Evolutionary conservation across 208 protist genomes (phyloP).

Genomic region (Wallacemonas sp.): DNA sequence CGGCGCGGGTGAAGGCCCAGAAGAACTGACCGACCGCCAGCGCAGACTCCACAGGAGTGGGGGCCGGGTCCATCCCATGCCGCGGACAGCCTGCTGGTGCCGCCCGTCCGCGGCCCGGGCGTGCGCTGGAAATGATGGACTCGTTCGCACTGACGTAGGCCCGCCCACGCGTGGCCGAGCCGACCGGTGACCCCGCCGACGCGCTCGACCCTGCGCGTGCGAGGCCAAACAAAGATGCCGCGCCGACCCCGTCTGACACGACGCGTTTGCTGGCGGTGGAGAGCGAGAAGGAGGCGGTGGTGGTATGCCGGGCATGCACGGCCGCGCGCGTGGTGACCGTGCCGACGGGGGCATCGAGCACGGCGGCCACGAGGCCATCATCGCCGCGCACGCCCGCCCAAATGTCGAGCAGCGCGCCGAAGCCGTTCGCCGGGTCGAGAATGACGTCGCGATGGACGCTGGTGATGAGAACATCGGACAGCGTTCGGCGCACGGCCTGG

Average conservation of each 20-base stretch:
- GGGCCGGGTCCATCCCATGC: not conserved
- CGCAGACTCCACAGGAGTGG: slow-evolving; percentile 4
- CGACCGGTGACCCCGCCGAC: no score
- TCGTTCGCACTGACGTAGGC: not conserved
- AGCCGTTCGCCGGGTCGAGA: slow-evolving; percentile 49
- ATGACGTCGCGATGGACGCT: slow-evolving; percentile 58
- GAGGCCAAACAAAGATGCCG: no score
- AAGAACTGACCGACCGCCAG: slow-evolving; percentile 37
- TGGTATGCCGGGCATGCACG: slow-evolving; percentile 9
- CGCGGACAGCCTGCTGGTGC: not conserved
- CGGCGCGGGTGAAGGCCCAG: slow-evolving; percentile 37
- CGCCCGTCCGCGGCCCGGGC: no score
- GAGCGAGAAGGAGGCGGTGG: slow-evolving; percentile 14
- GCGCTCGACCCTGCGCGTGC: no score
- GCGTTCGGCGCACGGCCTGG: slow-evolving; percentile 25
- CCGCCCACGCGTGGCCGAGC: slow-evolving; percentile 3
- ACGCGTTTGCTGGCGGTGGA: slow-evolving; percentile 18
- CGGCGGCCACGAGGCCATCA: slow-evolving; percentile 23
- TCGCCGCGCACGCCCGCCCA: slow-evolving; percentile 32
- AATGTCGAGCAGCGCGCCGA: slow-evolving; percentile 57
- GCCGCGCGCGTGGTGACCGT: not conserved
- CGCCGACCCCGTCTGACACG: slow-evolving; percentile 15
- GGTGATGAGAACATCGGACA: slow-evolving; percentile 53
- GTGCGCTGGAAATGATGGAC: not conserved
- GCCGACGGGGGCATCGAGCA: slow-evolving; percentile 15